These are phyloP conservation scores for Cyberlindnera maclurae DNA, from an alignment of 805 yeast genomes.

Conservation along the genomic window DNA sequence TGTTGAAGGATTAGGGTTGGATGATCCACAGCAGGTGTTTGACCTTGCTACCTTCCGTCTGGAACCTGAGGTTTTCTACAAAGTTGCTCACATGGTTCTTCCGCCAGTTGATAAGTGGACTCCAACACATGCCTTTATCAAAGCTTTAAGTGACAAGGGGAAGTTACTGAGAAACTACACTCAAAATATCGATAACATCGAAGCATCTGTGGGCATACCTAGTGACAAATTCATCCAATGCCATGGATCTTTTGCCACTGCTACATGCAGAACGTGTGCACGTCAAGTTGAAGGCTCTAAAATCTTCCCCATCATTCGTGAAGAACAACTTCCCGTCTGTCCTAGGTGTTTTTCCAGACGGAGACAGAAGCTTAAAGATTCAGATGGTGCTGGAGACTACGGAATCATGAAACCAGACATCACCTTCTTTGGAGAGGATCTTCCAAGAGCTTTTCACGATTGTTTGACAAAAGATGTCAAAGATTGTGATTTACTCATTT, in stretches of 20 bases:
- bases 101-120: conserved; percentile 66
- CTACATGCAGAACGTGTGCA: conserved; percentile 75
- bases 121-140: conserved; percentile 78
- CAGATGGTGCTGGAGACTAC: conserved; percentile 35
- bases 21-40: conserved; percentile 89
- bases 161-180: conserved; percentile 80
- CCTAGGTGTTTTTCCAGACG: conserved; percentile 52
- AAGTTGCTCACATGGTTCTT: conserved; percentile 78
- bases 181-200: conserved; percentile 85
- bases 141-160: conserved; percentile 63
- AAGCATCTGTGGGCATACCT: conserved; percentile 68
- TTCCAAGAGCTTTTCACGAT: conserved; percentile 65
- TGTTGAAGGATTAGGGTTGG: conserved; percentile 58
- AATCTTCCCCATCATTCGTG: conserved; percentile 53
- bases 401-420: conserved; percentile 93
- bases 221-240: conserved; percentile 73
- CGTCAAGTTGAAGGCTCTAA: conserved; percentile 58
- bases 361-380: conserved; percentile 24
- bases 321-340: conserved; percentile 61
- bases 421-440: conserved; percentile 82
- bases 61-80: conserved; percentile 76
- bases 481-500: conserved; percentile 70
- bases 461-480: conserved; percentile 50
- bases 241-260: conserved; percentile 88
- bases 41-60: conserved; percentile 61